Percentiles rank a stretch among this genome's conserved stretches.
phyloP scores from a whole-genome alignment of 345 rosid species.

The Psidium guajava region DNA sequence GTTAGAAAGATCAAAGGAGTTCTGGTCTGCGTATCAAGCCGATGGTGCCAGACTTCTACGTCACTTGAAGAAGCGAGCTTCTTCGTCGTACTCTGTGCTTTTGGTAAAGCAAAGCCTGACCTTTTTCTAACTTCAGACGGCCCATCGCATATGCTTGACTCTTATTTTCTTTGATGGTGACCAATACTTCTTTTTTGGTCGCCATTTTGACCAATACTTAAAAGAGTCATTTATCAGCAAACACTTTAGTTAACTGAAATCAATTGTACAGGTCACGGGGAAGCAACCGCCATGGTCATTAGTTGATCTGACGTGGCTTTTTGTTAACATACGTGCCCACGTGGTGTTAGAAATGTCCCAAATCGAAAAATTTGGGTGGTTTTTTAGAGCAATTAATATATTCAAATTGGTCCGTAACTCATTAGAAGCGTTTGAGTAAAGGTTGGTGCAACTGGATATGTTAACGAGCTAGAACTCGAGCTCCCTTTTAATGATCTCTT shows the following conservation, averaged over 20 bases:
- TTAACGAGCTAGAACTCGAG: fast-evolving
- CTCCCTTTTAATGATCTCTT: background rate
- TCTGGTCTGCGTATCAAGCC: background rate
- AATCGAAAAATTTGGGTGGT: fast-evolving
- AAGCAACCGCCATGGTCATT: background rate
- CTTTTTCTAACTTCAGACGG: too few relatives aligned
- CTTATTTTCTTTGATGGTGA: too few relatives aligned
- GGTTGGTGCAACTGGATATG: fast-evolving
- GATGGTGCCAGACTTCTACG: background rate
- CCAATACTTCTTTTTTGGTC: too few relatives aligned
- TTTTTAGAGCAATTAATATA: fast-evolving
- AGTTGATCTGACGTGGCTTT: background rate
- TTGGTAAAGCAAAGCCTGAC: background rate
- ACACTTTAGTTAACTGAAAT: too few relatives aligned
- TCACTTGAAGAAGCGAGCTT: background rate
- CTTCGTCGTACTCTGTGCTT: background rate
- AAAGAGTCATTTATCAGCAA: too few relatives aligned
- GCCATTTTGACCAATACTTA: too few relatives aligned
- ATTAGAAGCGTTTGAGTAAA: fast-evolving
- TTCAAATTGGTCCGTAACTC: fast-evolving
- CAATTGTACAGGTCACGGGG: too few relatives aligned
- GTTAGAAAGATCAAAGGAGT: background rate
- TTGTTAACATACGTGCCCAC: too few relatives aligned
- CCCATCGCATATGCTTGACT: too few relatives aligned
- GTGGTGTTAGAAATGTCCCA: background rate